Base-by-base conservation (phyloP, 2,329 filamentous ascomycete genomes). In the Byssothecium circinans region DNA sequence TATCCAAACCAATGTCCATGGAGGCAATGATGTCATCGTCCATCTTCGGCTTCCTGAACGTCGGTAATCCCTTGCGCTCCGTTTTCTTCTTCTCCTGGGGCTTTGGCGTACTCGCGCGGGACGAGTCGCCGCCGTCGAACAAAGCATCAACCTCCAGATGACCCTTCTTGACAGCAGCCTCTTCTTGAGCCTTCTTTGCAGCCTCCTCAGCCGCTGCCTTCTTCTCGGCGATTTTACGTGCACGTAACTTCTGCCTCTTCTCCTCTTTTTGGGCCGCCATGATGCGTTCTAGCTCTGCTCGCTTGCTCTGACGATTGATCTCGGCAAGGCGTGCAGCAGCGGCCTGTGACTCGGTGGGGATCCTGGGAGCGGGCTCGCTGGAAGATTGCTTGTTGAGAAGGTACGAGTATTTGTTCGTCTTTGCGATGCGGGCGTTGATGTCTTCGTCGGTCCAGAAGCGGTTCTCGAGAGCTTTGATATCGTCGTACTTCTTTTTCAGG, bases 21-120 rank as follows among this genome's bases (percentile, higher is more conserved):
- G 85, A 81, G 1, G 87, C 91, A 70, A 97, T 92, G 46, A 96
- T 87, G 65, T 97, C 94, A 65, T 97, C 94, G 53, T 96, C 91
- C 77, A 88, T 87, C 47, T 91, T 81, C 23, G 87, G 85, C 73
- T 88, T 81, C 58, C 79, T 85, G 64, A 92, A 88, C 40, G 90
- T 87, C 11, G 84, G 84, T 55, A 82, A 67, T 1, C 80, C 79
- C 29, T 80, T 79, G 49, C 70, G 65, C 58, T 75, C 74, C 34
- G 71, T 69, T 71, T 81, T 83, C 57, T 84, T 79, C 52, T 79
- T 78, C 53, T 71, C 69, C 50, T 73, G 71, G 58, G 73, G 71
- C 69, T 81, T 82, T 45, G 64, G 64, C 5, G 64, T 67, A 14
- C 41, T 58, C 75, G 57, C 61, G 19, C 74, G 12, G 69, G 74